These are phyloP conservation scores for Cytospora piceae DNA, from an alignment of 2,329 filamentous ascomycete species.

Conservation along the genomic window DNA sequence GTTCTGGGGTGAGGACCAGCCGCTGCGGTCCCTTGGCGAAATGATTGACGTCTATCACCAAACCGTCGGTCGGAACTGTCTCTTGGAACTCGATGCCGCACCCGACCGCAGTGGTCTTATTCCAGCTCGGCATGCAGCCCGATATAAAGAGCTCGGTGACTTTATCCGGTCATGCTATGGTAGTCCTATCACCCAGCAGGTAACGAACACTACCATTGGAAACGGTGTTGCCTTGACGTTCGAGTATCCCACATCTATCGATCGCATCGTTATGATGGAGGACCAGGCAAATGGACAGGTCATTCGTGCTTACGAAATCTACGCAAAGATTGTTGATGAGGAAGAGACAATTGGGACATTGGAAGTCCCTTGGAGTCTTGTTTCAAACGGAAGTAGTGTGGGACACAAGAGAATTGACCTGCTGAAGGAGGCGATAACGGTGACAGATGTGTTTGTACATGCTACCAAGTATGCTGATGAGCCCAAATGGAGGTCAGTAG, in stretches of 20 bases:
- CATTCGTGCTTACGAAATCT: slow-evolving; percentile 35
- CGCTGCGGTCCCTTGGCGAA: slow-evolving; percentile 33
- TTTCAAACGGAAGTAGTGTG: slow-evolving; percentile 35
- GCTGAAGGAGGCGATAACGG: slow-evolving; percentile 30
- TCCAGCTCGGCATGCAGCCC: slow-evolving; percentile 32
- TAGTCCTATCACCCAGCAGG: not conserved
- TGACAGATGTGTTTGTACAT: slow-evolving; percentile 34
- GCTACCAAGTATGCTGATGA: slow-evolving; percentile 34
- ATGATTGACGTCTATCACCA: slow-evolving; percentile 36
- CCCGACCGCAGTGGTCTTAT: slow-evolving; percentile 35
- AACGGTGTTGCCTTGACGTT: slow-evolving; percentile 21
- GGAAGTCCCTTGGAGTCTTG: slow-evolving; percentile 32
- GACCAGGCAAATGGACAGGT: slow-evolving; percentile 36
- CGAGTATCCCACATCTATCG: slow-evolving; percentile 30
- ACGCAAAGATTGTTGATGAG: slow-evolving; percentile 27
- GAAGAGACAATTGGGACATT: slow-evolving; percentile 28
- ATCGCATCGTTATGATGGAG: slow-evolving; percentile 37
- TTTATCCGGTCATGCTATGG: slow-evolving; percentile 31
- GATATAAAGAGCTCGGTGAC: slow-evolving; percentile 36
- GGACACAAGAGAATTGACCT: slow-evolving; percentile 37
- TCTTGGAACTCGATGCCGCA: slow-evolving; percentile 35
- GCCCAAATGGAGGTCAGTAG: slow-evolving; percentile 34
- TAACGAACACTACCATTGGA: slow-evolving; percentile 6
- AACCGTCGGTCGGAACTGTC: slow-evolving; percentile 35
- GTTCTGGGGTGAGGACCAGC: slow-evolving; percentile 35